Conservation (phyloP, 441 rosid genomes). For the Adansonia grandidieri region DNA sequence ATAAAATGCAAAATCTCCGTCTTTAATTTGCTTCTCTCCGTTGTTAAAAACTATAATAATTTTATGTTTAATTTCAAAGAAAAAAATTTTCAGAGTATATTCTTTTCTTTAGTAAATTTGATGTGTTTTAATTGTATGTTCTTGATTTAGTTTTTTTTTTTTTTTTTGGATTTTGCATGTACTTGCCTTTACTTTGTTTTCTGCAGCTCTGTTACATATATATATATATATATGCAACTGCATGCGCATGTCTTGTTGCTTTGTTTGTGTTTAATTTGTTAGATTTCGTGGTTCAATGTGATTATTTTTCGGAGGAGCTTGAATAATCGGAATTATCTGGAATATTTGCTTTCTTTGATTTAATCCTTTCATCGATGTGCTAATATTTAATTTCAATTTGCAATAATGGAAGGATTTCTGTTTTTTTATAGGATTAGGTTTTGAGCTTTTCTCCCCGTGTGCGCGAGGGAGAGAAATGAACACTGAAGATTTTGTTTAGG, state of each 20-base stretch:
- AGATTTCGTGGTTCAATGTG: neutral
- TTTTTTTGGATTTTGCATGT: slow-evolving; percentile 2
- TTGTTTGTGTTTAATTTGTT: neutral
- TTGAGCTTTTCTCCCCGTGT: neutral
- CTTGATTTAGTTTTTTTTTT: neutral
- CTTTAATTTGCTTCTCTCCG: neutral
- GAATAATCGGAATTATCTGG: neutral
- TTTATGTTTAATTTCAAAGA: slow-evolving; percentile 3
- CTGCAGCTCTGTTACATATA: neutral
- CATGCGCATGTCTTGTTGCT: slow-evolving; percentile 7
- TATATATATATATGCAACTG: neutral
- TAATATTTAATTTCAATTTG: neutral
- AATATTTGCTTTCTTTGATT: neutral
- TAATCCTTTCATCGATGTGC: neutral
- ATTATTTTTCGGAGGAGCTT: neutral
- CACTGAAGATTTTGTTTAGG: neutral
- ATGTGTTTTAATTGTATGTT: neutral
- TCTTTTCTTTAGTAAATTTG: neutral
- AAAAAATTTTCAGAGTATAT: neutral
- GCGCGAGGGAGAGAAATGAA: slow-evolving; percentile 2
- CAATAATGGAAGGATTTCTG: neutral
- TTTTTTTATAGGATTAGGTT: neutral
- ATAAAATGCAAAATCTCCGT: slow-evolving; percentile 22
- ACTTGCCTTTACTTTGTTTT: neutral
- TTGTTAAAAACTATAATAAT: neutral